Base-by-base conservation (phyloP, 2,329 filamentous ascomycete species). In the Cucurbitaria berberidis region DNA sequence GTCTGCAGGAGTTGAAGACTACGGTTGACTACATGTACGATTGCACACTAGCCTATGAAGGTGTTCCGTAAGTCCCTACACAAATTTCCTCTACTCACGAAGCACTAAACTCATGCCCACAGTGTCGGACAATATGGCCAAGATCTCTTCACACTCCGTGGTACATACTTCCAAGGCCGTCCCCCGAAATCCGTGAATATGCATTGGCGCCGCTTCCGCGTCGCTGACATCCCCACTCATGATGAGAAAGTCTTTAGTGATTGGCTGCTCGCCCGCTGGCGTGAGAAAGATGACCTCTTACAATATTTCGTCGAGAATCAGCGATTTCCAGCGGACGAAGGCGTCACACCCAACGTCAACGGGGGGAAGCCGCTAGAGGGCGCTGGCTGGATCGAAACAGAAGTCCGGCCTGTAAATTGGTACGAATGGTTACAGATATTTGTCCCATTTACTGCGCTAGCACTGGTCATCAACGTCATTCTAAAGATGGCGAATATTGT, bases 21-120 rank as follows among this genome's bases (percentile, higher is more conserved):
- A 88, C 88, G 0, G 84, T 95, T 0, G 89, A 93, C 4, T 96
- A 89, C 71, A 81, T 96, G 15, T 96, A 96, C 69, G 91, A 96
- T 77, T 97, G 93, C 76, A 98, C 95, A 0, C 86, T 99, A 49
- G 93, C 91, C 13, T 99, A 99, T 72, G 93, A 97, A 76, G 95
- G 93, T 27, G 86, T 96, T 44, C 89, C 90, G 88, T 93, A 84
- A 82, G 91, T 88, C 21, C 9, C 22, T 13, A n/a, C 3, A 11
- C 15, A 10, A 2, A 3, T 7, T 19, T 22, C 10, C 18, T 6
- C 9, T 34, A n/a, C n/a, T 16, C 9, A n/a, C 13, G 18, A 21
- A 18, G n/a, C 41, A 19, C 21, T 47, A 16, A 39, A 51, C 45
- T 3, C n/a, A 27, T 4, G 41, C 19, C 48, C 19, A 22, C 47